Evolutionary conservation across 306 rosid species (phyloP), one percentile per base, ranked within the genome.

Genomic region (Ormosia emarginata): DNA sequence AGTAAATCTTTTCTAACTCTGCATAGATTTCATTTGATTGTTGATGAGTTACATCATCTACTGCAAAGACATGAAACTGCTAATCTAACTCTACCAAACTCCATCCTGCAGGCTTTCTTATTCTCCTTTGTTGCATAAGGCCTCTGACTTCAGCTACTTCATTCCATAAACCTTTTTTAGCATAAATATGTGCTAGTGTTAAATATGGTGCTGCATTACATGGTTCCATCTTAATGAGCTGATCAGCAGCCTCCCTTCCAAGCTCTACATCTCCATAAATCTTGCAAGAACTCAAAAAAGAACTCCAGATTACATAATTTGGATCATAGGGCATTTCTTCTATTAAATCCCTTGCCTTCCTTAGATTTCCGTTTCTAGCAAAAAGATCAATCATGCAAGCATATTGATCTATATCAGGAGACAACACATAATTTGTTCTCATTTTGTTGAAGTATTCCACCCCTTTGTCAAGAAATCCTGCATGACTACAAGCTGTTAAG

Each of bases 341-440:
- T 85, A 90, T 80, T 78, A 90, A 79, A 78, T 83, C 88, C 86
- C 77, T 82, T 17, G 90, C 92, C 81, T 88, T 88, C 44, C 72
- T 81, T n/a, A 91, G 61, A 67, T 86, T 78, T 62, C 92, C 92
- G 32, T 84, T 86, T 90, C 92, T 88, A 68, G 88, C 93, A 78
- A 85, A 85, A n/a, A 91, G 95, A 79, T 91, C 90, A 37, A 91
- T 47, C 88, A 89, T 81, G 88, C 93, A 90, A 77, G 91, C 93
- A 83, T 85, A 91, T 63, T 88, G 92, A 74, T 91, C 93, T 53
- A 78, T 79, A 77, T 80, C 77, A 74, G 93, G 93, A 77, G 67
- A 72, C 44, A 90, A 56, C 47, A 75, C 72, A 17, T 85, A 87
- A 40, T 59, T 43, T 50, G 81, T 44, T 56, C 69, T 89, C 93